phyloP scores from a whole-genome alignment of 106 monocot species.

The Vanilla planifolia region DNA sequence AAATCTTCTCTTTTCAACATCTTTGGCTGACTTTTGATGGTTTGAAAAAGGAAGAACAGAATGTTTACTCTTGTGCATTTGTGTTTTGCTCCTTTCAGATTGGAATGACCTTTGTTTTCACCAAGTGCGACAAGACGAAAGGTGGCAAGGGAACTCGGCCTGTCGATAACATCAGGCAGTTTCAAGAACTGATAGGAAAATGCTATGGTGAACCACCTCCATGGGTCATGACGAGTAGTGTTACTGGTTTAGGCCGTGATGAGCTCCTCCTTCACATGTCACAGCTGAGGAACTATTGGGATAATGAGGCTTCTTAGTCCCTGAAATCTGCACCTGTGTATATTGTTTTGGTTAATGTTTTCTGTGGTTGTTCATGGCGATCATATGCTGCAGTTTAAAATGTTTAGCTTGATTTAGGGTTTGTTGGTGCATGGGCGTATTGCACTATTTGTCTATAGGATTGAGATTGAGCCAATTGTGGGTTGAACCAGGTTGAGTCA shows the following conservation, averaged over 20 bases:
- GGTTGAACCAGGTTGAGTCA: too few species aligned
- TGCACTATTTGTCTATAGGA: too few species aligned
- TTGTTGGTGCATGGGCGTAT: too few species aligned
- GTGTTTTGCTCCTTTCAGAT: constrained; percentile 33
- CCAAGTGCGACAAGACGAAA: constrained; percentile 95
- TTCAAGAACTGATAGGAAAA: constrained; percentile 65
- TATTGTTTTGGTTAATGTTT: too few species aligned
- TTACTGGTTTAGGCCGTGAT: constrained; percentile 82
- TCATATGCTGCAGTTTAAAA: too few species aligned
- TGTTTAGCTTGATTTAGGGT: too few species aligned
- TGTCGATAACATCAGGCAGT: constrained; percentile 66
- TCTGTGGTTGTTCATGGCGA: too few species aligned
- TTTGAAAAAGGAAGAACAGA: background rate
- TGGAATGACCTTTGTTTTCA: constrained; percentile 88
- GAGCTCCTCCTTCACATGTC: constrained; percentile 97
- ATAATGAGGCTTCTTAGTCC: too few species aligned
- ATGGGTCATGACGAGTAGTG: constrained; percentile 95
- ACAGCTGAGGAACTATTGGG: constrained; percentile 97
- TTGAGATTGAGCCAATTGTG: too few species aligned
- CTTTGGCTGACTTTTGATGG: background rate
- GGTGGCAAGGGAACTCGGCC: constrained; percentile 62
- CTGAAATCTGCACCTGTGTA: too few species aligned
- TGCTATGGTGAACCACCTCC: constrained; percentile 71
- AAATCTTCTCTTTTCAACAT: constrained; percentile 1
- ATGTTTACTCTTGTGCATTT: background rate